Base-by-base conservation (phyloP, 441 rosid species). In the Gossypium gossypioides region DNA sequence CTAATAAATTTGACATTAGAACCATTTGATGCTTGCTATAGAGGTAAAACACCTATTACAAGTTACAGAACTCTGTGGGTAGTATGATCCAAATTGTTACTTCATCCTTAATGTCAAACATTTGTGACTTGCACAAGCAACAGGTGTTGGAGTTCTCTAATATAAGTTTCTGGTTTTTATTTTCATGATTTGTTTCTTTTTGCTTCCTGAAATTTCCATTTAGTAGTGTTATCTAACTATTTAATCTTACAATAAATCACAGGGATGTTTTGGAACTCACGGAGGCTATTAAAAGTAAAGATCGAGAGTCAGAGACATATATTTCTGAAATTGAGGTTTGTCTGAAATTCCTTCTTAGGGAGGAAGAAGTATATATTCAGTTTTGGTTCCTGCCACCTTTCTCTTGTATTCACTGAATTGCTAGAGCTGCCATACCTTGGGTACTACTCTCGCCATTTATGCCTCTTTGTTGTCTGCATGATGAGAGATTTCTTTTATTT, bases 291-390 rank as follows among this genome's bases (percentile, higher is more conserved):
- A 89, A 84, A 81, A 87, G 80, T 77, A 92, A 91, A 85, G 93
- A 91, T 71, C 80, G 72, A 68, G 98, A 92, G 84, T 91, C 96
- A 19, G 95, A 95, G 83, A 86, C 93, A 32, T 91, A 86, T 79
- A 95, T 95, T 78, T 84, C 92, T 79, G 98, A 92, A 81, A 92
- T 95, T 83, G 96, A 92, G 99, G 98, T 87, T 54, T 3, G 50
- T 78, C 57, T 10, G 71, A 67, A 73, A 42, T 13, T 78, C 62
- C 25, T 68, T 51, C 40, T 46, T 12, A 4, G 44, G 8, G 16
- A 4, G 54, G 16, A 27, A 52, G 6, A 46, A 52, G 19, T 10
- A 16, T 67, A n/a, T 24, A 42, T 22, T 57, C 57, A 66, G 21
- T 29, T 22, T 74, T 48, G 76, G 56, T 50, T 73, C 48, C 19